phyloP scores from a whole-genome alignment of 768 basidiomycete species.

The Collybia sp. region DNA sequence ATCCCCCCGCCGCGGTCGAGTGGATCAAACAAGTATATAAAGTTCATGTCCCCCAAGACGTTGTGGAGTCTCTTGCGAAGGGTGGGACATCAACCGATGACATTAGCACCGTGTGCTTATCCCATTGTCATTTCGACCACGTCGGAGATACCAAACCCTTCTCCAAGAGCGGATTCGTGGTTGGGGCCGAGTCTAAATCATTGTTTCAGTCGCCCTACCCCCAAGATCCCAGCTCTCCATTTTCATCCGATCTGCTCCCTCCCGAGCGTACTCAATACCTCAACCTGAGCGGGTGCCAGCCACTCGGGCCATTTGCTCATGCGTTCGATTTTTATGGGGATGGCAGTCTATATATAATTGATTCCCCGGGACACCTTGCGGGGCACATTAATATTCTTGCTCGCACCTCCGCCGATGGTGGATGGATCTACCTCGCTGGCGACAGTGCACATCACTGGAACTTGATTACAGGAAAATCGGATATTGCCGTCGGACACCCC shows the following conservation, averaged over 20 bases:
- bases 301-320: conserved; percentile 47
- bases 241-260: conserved; percentile 31
- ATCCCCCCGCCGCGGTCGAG: conserved; percentile 27
- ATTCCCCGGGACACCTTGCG: conserved; percentile 51
- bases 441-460: conserved; percentile 55
- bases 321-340: conserved; percentile 53
- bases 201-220: conserved; percentile 39
- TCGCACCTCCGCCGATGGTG: conserved; percentile 47
- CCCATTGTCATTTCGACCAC: conserved; percentile 55
- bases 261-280: conserved; percentile 33
- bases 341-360: conserved; percentile 53
- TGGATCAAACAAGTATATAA: conserved; percentile 18
- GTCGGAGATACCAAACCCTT: conserved; percentile 44
- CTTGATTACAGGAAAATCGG: conserved; percentile 39
- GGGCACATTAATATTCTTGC: conserved; percentile 54
- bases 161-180: conserved; percentile 38
- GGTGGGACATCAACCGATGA: conserved; percentile 42
- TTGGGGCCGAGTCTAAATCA: conserved; percentile 34
- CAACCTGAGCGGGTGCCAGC: conserved; percentile 23
- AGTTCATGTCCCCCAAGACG: conserved; percentile 29
- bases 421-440: conserved; percentile 51
- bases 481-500: conserved; percentile 25
- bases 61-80: conserved; percentile 41
- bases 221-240: conserved; percentile 24
- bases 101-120: conserved; percentile 40